A percentile compares a stretch with the other conserved stretches of the same genome.
phyloP scores from a whole-genome alignment of 176 grass and related monocot genomes.

The Microstegium vimineum region DNA sequence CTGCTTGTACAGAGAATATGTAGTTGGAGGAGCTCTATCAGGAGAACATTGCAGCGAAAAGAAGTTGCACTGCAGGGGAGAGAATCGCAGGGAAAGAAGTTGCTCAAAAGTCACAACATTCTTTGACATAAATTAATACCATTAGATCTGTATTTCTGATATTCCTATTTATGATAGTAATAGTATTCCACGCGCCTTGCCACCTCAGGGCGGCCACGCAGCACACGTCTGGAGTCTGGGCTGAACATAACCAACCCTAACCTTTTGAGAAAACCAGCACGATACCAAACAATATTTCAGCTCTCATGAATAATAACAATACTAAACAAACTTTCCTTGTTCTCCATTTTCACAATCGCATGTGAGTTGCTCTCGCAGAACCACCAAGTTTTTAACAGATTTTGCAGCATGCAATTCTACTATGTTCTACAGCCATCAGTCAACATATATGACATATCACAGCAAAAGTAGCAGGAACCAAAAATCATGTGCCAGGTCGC shows the following conservation, averaged over 20 bases:
- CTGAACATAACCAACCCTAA: not conserved
- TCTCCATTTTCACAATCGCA: not conserved
- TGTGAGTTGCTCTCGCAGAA: not conserved
- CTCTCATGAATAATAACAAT: not conserved
- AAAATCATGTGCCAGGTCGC: not conserved
- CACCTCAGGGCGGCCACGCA: too few species aligned
- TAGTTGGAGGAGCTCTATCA: too few species aligned
- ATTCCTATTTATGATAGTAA: too few species aligned
- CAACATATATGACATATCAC: constrained; percentile 15
- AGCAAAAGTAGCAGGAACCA: not conserved
- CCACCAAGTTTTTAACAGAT: not conserved
- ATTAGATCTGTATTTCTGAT: too few species aligned
- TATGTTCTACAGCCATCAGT: constrained; percentile 9
- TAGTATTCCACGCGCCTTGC: too few species aligned
- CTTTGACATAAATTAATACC: too few species aligned
- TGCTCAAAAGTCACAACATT: too few species aligned
- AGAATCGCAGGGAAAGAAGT: too few species aligned
- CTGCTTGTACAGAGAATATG: too few species aligned
- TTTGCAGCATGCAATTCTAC: not conserved
- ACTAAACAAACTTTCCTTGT: not conserved
- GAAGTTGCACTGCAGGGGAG: too few species aligned
- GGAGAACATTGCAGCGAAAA: too few species aligned
- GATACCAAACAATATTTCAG: not conserved
- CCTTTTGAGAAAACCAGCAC: not conserved
- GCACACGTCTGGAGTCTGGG: too few species aligned